Percentiles rank a stretch among this genome's conserved stretches.
Conservation (phyloP, 768 basidiomycete genomes). For the Mycena filopes region DNA sequence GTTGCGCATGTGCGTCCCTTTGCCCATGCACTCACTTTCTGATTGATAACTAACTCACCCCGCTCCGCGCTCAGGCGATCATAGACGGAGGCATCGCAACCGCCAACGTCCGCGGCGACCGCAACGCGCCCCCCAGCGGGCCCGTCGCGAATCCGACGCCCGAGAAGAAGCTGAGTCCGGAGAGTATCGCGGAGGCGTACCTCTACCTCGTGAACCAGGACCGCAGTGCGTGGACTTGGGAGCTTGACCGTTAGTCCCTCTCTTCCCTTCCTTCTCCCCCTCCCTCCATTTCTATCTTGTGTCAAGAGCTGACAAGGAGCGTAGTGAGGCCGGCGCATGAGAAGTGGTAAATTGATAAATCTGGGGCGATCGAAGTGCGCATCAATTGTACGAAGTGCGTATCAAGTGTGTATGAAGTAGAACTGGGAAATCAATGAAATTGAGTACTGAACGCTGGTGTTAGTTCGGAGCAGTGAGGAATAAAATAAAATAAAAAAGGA, state of each 20-base stretch:
- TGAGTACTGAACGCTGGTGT: too few relatives aligned
- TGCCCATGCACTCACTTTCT: constrained; percentile 64
- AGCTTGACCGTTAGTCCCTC: constrained; percentile 31
- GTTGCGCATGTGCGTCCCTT: constrained; percentile 52
- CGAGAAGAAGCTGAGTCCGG: constrained; percentile 61
- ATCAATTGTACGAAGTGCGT: too few relatives aligned
- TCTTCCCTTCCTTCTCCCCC: too few relatives aligned
- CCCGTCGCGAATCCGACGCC: constrained; percentile 35
- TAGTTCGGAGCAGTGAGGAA: too few relatives aligned
- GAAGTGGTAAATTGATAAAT: constrained; percentile 37
- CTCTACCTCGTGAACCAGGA: constrained; percentile 33
- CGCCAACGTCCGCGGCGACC: constrained; percentile 36
- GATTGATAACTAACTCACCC: neutral
- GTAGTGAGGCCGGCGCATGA: constrained; percentile 33
- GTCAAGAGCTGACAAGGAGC: neutral
- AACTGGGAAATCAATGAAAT: too few relatives aligned
- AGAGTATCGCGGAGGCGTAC: constrained; percentile 57
- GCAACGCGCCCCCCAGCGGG: constrained; percentile 51
- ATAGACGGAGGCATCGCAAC: constrained; percentile 47
- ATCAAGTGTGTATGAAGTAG: too few relatives aligned
- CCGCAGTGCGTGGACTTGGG: constrained; percentile 31
- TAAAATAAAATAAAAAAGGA: too few relatives aligned
- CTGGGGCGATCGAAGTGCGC: too few relatives aligned
- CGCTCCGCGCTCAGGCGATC: neutral
- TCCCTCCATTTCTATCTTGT: neutral